Evolutionary conservation across 176 grass and related monocot genomes (phyloP).

Genomic region (Hsuehochloa calcarea): DNA sequence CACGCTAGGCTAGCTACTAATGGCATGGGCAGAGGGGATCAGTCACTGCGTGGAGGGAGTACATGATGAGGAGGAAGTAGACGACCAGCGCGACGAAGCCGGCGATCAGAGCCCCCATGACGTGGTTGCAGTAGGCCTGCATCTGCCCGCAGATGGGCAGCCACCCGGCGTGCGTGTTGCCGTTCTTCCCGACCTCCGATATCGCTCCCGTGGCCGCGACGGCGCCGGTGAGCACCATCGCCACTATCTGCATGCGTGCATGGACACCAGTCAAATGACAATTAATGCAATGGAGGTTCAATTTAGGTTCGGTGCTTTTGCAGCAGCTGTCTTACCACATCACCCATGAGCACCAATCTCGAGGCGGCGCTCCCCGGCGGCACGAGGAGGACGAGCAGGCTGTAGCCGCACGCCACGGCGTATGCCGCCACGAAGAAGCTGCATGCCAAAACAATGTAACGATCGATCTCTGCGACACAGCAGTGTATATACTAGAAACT

Average conservation of each 20-base stretch:
- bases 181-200: conserved; percentile 65
- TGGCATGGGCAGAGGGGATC: conserved; percentile 52
- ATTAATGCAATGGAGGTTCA: neutral
- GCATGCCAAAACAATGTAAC: neutral
- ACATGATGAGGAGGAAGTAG: conserved; percentile 55
- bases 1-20: neutral
- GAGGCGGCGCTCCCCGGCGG: conserved; percentile 44
- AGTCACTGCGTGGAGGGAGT: conserved; percentile 51
- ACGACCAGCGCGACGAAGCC: conserved; percentile 52
- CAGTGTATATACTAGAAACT: neutral
- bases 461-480: neutral
- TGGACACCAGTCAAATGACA: neutral
- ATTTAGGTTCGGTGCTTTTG: neutral
- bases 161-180: conserved; percentile 85
- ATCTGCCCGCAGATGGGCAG: conserved; percentile 76
- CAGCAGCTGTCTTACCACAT: conserved; percentile 48
- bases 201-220: conserved; percentile 72
- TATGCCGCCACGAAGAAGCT: conserved; percentile 86
- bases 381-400: conserved; percentile 51
- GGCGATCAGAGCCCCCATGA: conserved; percentile 65
- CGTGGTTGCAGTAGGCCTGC: conserved; percentile 62
- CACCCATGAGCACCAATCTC: conserved; percentile 54
- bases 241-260: conserved; percentile 45
- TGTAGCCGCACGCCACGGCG: conserved; percentile 55
- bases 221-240: conserved; percentile 66